Evolutionary conservation across 2,329 filamentous ascomycete genomes (phyloP).

Genomic region (Dothideomycetes sp.): DNA sequence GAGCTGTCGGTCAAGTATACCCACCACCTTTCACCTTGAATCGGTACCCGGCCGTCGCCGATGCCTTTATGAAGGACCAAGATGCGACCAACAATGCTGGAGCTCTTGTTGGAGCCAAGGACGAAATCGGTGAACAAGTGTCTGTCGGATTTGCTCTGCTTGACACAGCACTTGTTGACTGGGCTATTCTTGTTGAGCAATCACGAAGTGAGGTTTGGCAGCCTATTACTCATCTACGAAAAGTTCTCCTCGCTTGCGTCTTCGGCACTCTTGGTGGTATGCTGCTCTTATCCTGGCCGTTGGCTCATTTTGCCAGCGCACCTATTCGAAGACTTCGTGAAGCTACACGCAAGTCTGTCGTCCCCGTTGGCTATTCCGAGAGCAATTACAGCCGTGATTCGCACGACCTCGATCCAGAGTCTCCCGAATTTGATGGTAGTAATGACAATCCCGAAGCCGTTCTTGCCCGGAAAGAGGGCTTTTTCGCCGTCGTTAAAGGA

Average conservation of each 20-base stretch:
- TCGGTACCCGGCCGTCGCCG: constrained; percentile 51
- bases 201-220: constrained; percentile 61
- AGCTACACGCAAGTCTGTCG: constrained; percentile 63
- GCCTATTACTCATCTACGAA: constrained; percentile 64
- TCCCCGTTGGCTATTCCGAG: constrained; percentile 46
- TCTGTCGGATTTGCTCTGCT: constrained; percentile 73
- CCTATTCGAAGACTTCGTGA: constrained; percentile 67
- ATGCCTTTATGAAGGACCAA: constrained; percentile 46
- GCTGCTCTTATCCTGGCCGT: constrained; percentile 60
- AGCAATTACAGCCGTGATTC: constrained; percentile 29
- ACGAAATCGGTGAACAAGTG: constrained; percentile 60
- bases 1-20: constrained; percentile 24
- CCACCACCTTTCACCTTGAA: constrained; percentile 46
- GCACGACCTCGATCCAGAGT: constrained; percentile 7
- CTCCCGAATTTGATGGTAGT: constrained; percentile 16
- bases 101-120: constrained; percentile 54
- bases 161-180: constrained; percentile 58
- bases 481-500: constrained; percentile 23
- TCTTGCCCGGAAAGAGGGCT: constrained; percentile 35
- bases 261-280: constrained; percentile 69
- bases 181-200: constrained; percentile 75
- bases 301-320: constrained; percentile 70
- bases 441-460: constrained; percentile 32
- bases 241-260: constrained; percentile 72
- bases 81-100: constrained; percentile 53